phyloP scores from a whole-genome alignment of 495 filamentous ascomycete species.

The Penicillium crystallinum region DNA sequence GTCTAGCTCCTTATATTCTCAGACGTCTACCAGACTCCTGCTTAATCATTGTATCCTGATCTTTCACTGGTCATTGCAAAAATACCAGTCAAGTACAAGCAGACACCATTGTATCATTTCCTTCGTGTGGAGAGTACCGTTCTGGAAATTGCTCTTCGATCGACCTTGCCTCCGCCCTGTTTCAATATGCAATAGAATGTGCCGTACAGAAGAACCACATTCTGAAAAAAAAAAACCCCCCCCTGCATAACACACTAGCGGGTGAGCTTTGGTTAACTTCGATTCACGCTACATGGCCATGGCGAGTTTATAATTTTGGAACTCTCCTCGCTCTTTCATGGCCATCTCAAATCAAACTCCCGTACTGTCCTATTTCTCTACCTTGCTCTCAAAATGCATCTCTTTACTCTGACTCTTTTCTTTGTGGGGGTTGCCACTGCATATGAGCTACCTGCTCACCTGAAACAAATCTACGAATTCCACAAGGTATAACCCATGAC shows the following conservation, averaged over 20 bases:
- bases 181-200: not conserved
- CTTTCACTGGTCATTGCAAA: not conserved
- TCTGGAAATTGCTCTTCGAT: not conserved
- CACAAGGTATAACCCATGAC: slow-evolving; percentile 14
- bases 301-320: not conserved
- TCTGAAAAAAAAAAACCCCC: no score
- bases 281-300: not conserved
- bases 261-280: not conserved
- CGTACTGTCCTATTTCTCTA: not conserved
- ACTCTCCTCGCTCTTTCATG: not conserved
- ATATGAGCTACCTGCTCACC: slow-evolving; percentile 26
- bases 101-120: not conserved
- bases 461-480: slow-evolving; percentile 25
- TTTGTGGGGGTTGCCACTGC: slow-evolving; percentile 5
- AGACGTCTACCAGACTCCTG: not conserved
- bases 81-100: not conserved
- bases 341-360: not conserved
- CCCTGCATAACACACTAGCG: not conserved
- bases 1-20: no score
- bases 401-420: not conserved
- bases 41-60: not conserved
- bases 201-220: no score
- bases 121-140: no score
- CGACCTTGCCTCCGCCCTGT: not conserved
- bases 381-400: not conserved